Percentiles rank a stretch among this genome's conserved stretches.
Evolutionary conservation across 1,284 basidiomycete genomes (phyloP).

Genomic region (Hypsizygus ulmarius): DNA sequence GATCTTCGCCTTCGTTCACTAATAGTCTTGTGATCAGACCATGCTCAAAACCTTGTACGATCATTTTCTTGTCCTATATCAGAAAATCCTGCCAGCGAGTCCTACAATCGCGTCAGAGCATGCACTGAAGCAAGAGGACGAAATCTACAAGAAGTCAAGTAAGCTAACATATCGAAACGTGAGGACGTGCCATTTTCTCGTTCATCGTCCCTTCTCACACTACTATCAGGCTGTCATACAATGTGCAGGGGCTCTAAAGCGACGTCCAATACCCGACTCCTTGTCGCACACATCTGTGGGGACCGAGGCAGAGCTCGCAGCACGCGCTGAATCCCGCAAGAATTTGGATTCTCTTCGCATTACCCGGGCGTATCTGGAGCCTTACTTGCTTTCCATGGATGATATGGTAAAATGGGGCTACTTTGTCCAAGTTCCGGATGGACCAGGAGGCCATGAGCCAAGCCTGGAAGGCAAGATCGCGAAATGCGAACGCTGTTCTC

Average conservation of each 20-base stretch:
- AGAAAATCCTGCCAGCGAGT: slow-evolving; percentile 45
- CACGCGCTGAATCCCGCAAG: slow-evolving; percentile 58
- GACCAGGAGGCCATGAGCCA: slow-evolving; percentile 59
- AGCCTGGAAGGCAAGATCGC: slow-evolving; percentile 63
- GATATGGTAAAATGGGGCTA: slow-evolving; percentile 71
- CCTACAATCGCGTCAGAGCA: slow-evolving; percentile 68
- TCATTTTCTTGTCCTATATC: slow-evolving; percentile 67
- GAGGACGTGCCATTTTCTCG: slow-evolving; percentile 21
- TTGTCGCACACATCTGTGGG: slow-evolving; percentile 75
- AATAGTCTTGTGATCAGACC: slow-evolving; percentile 38
- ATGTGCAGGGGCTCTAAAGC: slow-evolving; percentile 70
- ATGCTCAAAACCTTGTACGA: slow-evolving; percentile 73
- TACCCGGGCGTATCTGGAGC: slow-evolving; percentile 51
- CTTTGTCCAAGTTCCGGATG: slow-evolving; percentile 63
- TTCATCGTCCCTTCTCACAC: slow-evolving; percentile 13
- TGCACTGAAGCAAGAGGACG: slow-evolving; percentile 73
- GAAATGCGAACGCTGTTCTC: slow-evolving; percentile 77
- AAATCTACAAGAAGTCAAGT: slow-evolving; percentile 67
- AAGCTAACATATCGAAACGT: slow-evolving; percentile 82
- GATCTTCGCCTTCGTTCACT: slow-evolving; percentile 8
- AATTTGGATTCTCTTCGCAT: slow-evolving; percentile 57
- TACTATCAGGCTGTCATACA: slow-evolving; percentile 64
- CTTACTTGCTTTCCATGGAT: slow-evolving; percentile 56
- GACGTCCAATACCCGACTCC: slow-evolving; percentile 61
- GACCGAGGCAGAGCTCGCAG: slow-evolving; percentile 66